phyloP scores from a whole-genome alignment of 768 basidiomycete species.

The Hygrophorus pudorinus region DNA sequence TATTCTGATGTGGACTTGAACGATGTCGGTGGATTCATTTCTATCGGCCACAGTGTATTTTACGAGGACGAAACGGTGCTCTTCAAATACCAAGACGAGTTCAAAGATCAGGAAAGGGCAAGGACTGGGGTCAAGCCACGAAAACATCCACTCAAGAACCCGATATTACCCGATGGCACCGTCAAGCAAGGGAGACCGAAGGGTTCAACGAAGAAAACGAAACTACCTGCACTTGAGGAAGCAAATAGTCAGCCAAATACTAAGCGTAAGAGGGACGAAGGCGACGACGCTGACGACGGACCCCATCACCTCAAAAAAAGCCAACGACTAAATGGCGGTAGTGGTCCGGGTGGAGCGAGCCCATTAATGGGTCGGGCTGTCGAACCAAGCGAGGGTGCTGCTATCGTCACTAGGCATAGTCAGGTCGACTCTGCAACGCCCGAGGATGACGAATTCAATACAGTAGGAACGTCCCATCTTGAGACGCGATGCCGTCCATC shows the following conservation, averaged over 20 bases:
- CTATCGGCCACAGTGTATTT: constrained; percentile 38
- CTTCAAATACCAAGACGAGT: constrained; percentile 37
- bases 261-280: constrained; percentile 8
- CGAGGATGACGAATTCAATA: too few relatives aligned
- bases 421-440: too few relatives aligned
- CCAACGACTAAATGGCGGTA: background rate
- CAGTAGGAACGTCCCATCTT: too few relatives aligned
- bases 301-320: background rate
- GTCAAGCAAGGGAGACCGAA: constrained; percentile 52
- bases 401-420: too few relatives aligned
- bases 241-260: constrained; percentile 20
- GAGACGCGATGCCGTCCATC: too few relatives aligned
- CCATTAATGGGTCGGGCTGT: too few relatives aligned
- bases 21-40: constrained; percentile 44
- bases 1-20: constrained; percentile 38
- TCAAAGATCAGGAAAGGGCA: constrained; percentile 26
- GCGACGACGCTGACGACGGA: constrained; percentile 2
- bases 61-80: constrained; percentile 38
- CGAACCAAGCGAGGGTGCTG: too few relatives aligned
- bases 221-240: constrained; percentile 10
- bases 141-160: constrained; percentile 32
- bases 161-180: constrained; percentile 37
- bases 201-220: constrained; percentile 23
- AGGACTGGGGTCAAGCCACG: constrained; percentile 19
- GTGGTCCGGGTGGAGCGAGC: background rate